Percentiles rank a stretch among this genome's conserved stretches.
phyloP scores from a whole-genome alignment of 371 early-diverging fungal species.

The Rhizopus delemar region DNA sequence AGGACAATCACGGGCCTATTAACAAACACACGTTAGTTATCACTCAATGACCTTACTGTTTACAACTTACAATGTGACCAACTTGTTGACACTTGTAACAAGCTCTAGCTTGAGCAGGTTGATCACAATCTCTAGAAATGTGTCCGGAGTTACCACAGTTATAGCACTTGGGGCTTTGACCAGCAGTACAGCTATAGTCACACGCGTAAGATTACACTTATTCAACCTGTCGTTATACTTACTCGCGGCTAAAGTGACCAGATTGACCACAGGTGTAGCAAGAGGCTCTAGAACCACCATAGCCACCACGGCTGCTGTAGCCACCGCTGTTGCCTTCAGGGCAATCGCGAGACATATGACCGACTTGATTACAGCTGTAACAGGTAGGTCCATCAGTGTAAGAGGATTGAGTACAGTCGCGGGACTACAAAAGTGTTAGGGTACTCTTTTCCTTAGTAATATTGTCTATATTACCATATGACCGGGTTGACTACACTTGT shows the following conservation, averaged over 20 bases:
- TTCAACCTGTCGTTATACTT: constrained; percentile 1
- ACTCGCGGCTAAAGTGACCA: constrained; percentile 54
- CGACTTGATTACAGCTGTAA: constrained; percentile 61
- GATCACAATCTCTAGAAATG: constrained; percentile 51
- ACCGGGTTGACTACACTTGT: constrained; percentile 64
- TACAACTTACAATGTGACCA: constrained; percentile 26
- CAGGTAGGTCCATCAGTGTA: constrained; percentile 51
- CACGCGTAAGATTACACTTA: not conserved
- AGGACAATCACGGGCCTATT: constrained; percentile 36
- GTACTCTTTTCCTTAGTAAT: not conserved
- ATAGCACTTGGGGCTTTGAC: constrained; percentile 62
- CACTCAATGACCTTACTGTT: constrained; percentile 4
- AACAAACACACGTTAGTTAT: constrained; percentile 13
- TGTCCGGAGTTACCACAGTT: constrained; percentile 65
- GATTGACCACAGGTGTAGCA: constrained; percentile 63
- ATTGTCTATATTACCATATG: constrained; percentile 45
- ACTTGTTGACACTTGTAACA: constrained; percentile 70
- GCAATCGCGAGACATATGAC: constrained; percentile 67
- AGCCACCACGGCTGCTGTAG: constrained; percentile 12
- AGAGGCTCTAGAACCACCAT: constrained; percentile 21
- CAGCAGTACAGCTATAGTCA: not conserved
- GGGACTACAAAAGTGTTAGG: constrained; percentile 33
- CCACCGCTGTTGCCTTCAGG: constrained; percentile 41
- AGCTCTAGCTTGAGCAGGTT: constrained; percentile 45
- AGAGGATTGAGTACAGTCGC: constrained; percentile 58